Percentiles rank a stretch among this genome's conserved stretches.
Evolutionary conservation across 2,329 filamentous ascomycete species (phyloP).

Genomic region (Monosporascus sp.): DNA sequence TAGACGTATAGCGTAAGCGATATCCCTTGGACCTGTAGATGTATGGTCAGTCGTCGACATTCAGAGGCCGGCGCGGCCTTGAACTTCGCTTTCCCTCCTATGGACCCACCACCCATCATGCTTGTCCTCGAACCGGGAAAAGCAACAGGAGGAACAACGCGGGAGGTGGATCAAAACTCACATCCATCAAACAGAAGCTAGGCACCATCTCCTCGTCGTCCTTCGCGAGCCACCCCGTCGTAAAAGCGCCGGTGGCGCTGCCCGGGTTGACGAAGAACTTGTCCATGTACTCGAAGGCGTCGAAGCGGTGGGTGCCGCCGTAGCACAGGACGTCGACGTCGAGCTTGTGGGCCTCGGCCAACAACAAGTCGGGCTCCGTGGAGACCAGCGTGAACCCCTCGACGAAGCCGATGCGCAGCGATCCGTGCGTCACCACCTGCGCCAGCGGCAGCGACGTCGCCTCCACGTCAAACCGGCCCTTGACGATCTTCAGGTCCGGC

Average conservation of each 20-base stretch:
- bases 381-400: conserved; percentile 65
- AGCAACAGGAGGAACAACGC: neutral
- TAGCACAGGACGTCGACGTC: conserved; percentile 66
- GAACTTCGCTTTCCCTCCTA: neutral
- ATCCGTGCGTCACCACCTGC: conserved; percentile 61
- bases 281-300: conserved; percentile 69
- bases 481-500: conserved; percentile 66
- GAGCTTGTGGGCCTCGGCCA: conserved; percentile 63
- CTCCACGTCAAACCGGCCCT: conserved; percentile 62
- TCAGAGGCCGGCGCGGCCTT: conserved; percentile 14
- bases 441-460: conserved; percentile 60
- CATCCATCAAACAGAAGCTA: conserved; percentile 97
- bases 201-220: conserved; percentile 71
- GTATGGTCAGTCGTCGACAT: conserved; percentile 1
- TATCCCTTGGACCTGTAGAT: conserved; percentile 79
- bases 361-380: conserved; percentile 59
- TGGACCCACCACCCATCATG: too few relatives aligned
- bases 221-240: conserved; percentile 47
- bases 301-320: conserved; percentile 63
- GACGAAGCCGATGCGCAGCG: conserved; percentile 60
- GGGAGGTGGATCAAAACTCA: conserved; percentile 44
- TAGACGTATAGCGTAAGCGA: conserved; percentile 95
- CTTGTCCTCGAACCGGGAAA: neutral
- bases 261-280: conserved; percentile 70
- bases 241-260: conserved; percentile 59